These are phyloP conservation scores for Trichoderma sp. DNA, from an alignment of 2,329 filamentous ascomycete species.

Conservation along the genomic window DNA sequence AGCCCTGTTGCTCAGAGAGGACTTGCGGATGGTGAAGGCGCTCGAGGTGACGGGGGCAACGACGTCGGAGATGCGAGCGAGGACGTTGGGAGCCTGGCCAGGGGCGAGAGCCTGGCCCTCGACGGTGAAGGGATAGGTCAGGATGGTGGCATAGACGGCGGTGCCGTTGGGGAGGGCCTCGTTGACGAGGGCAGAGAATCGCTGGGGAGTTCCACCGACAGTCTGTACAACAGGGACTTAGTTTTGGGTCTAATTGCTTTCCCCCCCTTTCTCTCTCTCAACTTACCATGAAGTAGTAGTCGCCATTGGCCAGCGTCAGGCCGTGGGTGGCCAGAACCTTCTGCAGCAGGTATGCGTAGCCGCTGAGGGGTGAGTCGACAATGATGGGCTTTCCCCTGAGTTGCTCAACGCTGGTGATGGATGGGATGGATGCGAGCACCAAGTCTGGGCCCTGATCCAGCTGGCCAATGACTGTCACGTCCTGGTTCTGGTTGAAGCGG, in stretches of 20 bases:
- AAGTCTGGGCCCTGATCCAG: constrained; percentile 2
- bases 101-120: not conserved
- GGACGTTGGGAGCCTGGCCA: not conserved
- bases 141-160: constrained; percentile 1
- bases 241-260: not conserved
- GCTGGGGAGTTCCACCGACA: not conserved
- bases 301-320: not conserved
- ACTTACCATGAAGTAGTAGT: constrained; percentile 12
- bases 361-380: constrained; percentile 2
- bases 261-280: not conserved
- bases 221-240: not conserved
- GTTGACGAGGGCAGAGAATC: not conserved
- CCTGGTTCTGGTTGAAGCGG: constrained; percentile 12
- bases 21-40: not conserved
- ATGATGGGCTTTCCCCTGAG: constrained; percentile 9
- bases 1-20: not conserved
- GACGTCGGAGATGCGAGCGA: not conserved
- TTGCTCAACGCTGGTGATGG: constrained; percentile 11
- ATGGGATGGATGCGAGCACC: constrained; percentile 6
- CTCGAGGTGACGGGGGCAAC: not conserved
- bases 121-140: constrained; percentile 11
- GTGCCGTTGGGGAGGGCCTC: not conserved
- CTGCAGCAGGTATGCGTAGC: constrained; percentile 10
- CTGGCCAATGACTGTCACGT: constrained; percentile 1
- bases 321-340: not conserved